These are phyloP conservation scores for Rhizomucor pusillus DNA, from an alignment of 371 early-diverging fungal species.

Conservation along the genomic window DNA sequence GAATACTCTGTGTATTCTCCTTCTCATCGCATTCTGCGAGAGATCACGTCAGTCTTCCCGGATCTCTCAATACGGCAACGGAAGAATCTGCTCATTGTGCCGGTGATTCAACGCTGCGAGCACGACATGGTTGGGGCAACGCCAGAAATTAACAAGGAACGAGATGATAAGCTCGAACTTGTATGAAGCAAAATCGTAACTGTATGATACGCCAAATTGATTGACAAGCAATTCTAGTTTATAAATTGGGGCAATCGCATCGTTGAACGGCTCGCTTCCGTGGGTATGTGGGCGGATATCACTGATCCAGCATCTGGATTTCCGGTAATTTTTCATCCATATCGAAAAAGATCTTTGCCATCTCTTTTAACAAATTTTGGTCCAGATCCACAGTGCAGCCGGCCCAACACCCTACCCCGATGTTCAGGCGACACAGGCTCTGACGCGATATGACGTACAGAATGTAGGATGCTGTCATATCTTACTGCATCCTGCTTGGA, in stretches of 20 bases:
- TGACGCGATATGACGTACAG: conserved; percentile 72
- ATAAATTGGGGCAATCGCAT: conserved; percentile 68
- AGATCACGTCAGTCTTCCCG: conserved; percentile 38
- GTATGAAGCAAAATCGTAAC: conserved; percentile 40
- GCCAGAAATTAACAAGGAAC: conserved; percentile 68
- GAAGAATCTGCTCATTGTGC: conserved; percentile 64
- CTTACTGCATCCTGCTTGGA: conserved; percentile 84
- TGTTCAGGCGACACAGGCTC: conserved; percentile 72
- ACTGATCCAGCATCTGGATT: conserved; percentile 94
- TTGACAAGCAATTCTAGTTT: conserved; percentile 47
- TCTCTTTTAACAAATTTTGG: background rate
- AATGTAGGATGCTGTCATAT: conserved; percentile 85
- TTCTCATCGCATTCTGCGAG: conserved; percentile 29
- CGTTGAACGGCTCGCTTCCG: conserved; percentile 45
- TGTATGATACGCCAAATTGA: background rate
- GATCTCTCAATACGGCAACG: conserved; percentile 47
- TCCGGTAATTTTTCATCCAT: conserved; percentile 51
- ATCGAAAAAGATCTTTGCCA: background rate
- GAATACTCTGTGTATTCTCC: conserved; percentile 42
- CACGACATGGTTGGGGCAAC: conserved; percentile 76
- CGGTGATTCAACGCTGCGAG: conserved; percentile 73
- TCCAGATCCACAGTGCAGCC: conserved; percentile 51
- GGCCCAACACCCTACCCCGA: conserved; percentile 85
- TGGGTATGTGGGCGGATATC: conserved; percentile 86
- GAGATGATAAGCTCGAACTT: conserved; percentile 74